Base-by-base conservation (phyloP, 2,329 filamentous ascomycete species). In the Aspergillus sergii region DNA sequence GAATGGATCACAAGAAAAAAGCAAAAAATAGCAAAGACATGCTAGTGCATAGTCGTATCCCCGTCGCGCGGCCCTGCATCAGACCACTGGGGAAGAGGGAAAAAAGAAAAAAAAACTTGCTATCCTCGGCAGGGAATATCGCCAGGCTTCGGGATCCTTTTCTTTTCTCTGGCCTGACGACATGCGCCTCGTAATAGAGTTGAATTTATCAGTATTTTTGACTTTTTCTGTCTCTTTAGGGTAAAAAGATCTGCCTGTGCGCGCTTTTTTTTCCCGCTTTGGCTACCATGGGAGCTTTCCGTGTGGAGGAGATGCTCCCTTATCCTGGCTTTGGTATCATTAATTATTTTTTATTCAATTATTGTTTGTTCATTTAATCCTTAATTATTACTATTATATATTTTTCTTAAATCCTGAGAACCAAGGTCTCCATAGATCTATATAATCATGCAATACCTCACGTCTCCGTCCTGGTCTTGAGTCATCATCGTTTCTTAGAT, bases 401-500 rank as follows among this genome's bases (percentile, higher is more conserved):
- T 39, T 28, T 30, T 5, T 43, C n/a, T 50, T 59, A 0, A 9
- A 43, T 53, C n/a, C 34, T 32, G 28, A 28, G 41, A 19, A 19
- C 21, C 51, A 48, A 30, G n/a, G 21, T 34, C 26, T 45, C 48
- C 57, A 43, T 58, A 50, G 51, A 59, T 61, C 64, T 69, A 69
- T 69, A 69, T 63, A 63, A 68, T 61, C 58, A 53, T 66, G 62
- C 62, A 59, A 66, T 62, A 41, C 59, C 67, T 61, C 66, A n/a
- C 32, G 14, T 23, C 19, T 23, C 48, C 12, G n/a, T 41, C 34
- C 54, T 19, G 59, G 58, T 58, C 54, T 58, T 48, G 56, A 26
- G 41, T 59, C 59, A 55, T 59, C 59, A 55, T 60, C n/a, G 26
- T 41, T 53, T 61, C 57, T 59, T 43, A 28, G 34, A 54, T 58